Base-by-base conservation (phyloP, 2,329 filamentous ascomycete species). In the Claviceps sp. region DNA sequence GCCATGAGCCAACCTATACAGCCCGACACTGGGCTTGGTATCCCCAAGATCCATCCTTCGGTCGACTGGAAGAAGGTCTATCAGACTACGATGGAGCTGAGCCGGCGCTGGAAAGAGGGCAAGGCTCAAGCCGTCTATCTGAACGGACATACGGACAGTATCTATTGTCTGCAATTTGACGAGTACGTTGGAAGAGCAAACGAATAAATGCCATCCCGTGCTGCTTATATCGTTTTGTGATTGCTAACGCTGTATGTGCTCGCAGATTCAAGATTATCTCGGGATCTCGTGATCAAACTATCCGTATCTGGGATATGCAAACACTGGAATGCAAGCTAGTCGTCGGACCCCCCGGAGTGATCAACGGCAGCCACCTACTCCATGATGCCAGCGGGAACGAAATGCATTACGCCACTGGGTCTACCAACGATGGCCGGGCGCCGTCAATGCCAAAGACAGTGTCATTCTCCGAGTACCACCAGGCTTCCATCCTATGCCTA, bases 101-200 rank as follows among this genome's bases (percentile, higher is more conserved):
- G 88, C 59, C 73, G 76, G 57, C 81, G 86, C 56, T 98, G 93
- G 93, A 83, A 80, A 60, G 73, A 82, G 49, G 85, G 86, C 52
- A 82, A 84, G 58, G 87, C 89, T 8, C 84, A 81, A 46, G 84
- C 88, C 0, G 82, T 95, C 52, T 97, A 96, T 66, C 77, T 98
- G 22, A 88, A 93, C 61, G 93, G 93, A 2, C 93, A 98, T 65
- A 83, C 84, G 26, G 93, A 98, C 66, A 96, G 89, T 58, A 94
- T 98, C 53, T 98, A 98, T 70, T 98, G 93, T 67, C 80, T 95
- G 52, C 93, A 98, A 64, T 98, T 97, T 65, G 93, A 98, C 66
- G 91, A 97, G 84, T 89, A 77, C 60, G 84, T 73, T 37, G 4
- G 30, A 34, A 34, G 30, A 34, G 30, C 30, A 34, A 34, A 34